Percentiles rank a stretch among this genome's conserved stretches.
These are phyloP conservation scores for Tetrapyrgos nigripes DNA, from an alignment of 1,284 basidiomycete genomes.

Conservation along the genomic window DNA sequence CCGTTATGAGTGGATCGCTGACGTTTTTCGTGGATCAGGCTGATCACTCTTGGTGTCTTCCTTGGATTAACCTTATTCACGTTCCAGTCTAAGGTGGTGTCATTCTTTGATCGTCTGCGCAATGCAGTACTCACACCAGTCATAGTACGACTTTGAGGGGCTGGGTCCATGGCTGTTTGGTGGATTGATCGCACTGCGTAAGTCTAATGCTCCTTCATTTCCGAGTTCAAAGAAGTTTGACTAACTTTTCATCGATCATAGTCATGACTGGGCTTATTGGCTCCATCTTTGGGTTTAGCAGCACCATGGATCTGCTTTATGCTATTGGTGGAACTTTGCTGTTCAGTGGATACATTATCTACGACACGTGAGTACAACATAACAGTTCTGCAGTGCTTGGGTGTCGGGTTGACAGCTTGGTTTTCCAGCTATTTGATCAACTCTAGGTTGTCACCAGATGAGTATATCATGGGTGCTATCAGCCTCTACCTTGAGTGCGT, in stretches of 20 bases:
- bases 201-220: constrained; percentile 29
- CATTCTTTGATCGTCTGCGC: constrained; percentile 12
- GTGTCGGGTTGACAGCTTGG: no score
- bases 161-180: constrained; percentile 87
- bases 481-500: constrained; percentile 87
- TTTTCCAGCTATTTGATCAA: constrained; percentile 71
- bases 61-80: constrained; percentile 88
- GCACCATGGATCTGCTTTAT: constrained; percentile 78
- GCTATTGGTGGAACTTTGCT: constrained; percentile 81
- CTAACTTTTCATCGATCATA: constrained; percentile 32
- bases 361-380: constrained; percentile 65
- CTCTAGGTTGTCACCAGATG: constrained; percentile 82
- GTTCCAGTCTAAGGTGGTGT: constrained; percentile 84
- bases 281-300: constrained; percentile 81
- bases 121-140: not conserved
- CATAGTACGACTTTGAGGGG: constrained; percentile 85
- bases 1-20: constrained; percentile 5
- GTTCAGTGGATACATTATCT: constrained; percentile 86
- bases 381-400: no score
- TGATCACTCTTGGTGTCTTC: constrained; percentile 90
- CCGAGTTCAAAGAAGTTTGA: not conserved
- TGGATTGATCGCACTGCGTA: constrained; percentile 74
- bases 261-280: constrained; percentile 81
- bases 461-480: constrained; percentile 87
- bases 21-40: constrained; percentile 44